Percentiles rank a stretch among this genome's conserved stretches.
phyloP scores from a whole-genome alignment of 2,329 filamentous ascomycete species.

The Bipolaris cookei region DNA sequence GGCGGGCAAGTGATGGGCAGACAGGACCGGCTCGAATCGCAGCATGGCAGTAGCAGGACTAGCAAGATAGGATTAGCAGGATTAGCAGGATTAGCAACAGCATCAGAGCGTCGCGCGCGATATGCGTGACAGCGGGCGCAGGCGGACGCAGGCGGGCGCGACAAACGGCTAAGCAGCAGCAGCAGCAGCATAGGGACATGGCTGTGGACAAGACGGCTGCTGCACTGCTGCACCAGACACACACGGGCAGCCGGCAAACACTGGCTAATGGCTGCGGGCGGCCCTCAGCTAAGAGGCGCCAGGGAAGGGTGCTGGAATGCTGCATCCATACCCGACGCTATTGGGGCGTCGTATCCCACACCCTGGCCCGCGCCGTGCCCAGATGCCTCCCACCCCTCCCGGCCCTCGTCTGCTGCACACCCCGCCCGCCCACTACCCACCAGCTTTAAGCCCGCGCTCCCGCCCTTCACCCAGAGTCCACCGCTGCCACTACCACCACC shows the following conservation, averaged over 20 bases:
- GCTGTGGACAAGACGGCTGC: no score
- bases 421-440: constrained; percentile 19
- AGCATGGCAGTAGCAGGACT: no score
- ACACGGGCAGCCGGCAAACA: constrained; percentile 26
- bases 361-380: constrained; percentile 25
- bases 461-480: constrained; percentile 28
- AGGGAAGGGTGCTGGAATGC: constrained; percentile 24
- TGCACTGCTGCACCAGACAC: no score
- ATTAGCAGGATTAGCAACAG: not conserved
- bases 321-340: constrained; percentile 45
- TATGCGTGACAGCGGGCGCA: constrained; percentile 21
- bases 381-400: constrained; percentile 32
- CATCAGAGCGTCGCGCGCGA: constrained; percentile 11
- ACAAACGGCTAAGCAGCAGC: constrained; percentile 27
- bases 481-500: constrained; percentile 10
- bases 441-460: constrained; percentile 35
- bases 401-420: constrained; percentile 13
- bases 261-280: constrained; percentile 15
- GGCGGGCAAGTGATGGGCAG: constrained; percentile 1
- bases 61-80: constrained; percentile 8
- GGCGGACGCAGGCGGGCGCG: constrained; percentile 14
- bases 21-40: no score
- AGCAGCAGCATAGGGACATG: not conserved
- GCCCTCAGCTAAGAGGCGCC: constrained; percentile 15
- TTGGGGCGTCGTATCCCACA: constrained; percentile 44